Percentiles rank a stretch among this genome's conserved stretches.
These are phyloP conservation scores for Cercophora sp. DNA, from an alignment of 495 filamentous ascomycete species.

Conservation along the genomic window DNA sequence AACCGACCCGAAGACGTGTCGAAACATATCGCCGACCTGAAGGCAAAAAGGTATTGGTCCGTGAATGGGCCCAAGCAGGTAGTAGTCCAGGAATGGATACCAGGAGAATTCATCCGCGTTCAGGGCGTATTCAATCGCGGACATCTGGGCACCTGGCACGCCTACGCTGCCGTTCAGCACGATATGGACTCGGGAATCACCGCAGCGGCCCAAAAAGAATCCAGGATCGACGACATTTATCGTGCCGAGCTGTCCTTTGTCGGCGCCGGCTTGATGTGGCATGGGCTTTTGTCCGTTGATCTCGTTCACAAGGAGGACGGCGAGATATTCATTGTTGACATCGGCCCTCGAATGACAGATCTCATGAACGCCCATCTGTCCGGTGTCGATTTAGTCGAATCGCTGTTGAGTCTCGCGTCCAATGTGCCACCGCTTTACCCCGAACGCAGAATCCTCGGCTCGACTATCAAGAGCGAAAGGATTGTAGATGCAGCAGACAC, in stretches of 20 bases:
- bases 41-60: no score
- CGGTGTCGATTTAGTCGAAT: neutral
- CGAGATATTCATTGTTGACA: neutral
- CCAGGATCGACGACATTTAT: neutral
- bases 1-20: neutral
- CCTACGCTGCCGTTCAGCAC: neutral
- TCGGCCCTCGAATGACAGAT: neutral
- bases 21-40: no score
- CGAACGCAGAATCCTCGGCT: no score
- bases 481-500: no score
- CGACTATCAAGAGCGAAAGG: no score
- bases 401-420: neutral
- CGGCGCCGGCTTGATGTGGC: neutral
- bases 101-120: neutral
- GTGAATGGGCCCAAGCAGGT: no score
- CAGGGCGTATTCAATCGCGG: slow-evolving; percentile 7
- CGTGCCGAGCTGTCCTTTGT: neutral
- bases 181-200: neutral
- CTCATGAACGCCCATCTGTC: neutral
- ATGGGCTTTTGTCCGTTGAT: neutral
- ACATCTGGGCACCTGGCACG: slow-evolving; percentile 1
- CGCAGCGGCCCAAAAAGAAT: neutral
- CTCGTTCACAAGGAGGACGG: neutral
- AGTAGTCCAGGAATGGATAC: neutral
- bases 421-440: no score